These are phyloP conservation scores for Euryodendron excelsum DNA, from an alignment of 148 eudicot genomes.

Conservation along the genomic window DNA sequence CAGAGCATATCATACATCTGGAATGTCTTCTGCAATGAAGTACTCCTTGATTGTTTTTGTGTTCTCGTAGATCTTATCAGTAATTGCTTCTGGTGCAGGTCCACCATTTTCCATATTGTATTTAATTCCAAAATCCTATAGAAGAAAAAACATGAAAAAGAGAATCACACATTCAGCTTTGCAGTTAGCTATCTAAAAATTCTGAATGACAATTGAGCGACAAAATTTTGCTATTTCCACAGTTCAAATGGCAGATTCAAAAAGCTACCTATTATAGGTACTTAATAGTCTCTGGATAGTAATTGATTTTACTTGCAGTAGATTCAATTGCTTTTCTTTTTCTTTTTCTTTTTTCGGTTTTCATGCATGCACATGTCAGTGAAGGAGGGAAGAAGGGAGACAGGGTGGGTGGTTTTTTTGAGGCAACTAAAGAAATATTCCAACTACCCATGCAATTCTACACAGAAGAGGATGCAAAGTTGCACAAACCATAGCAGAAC, in stretches of 20 bases:
- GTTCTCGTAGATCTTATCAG: slow-evolving; percentile 80
- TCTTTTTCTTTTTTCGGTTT: not conserved
- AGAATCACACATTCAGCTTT: not conserved
- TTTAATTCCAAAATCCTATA: slow-evolving; percentile 95
- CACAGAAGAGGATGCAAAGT: no score
- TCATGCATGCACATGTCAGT: no score
- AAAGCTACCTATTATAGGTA: not conserved
- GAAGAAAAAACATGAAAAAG: slow-evolving; percentile 2
- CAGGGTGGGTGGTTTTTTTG: no score
- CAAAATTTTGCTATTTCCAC: not conserved
- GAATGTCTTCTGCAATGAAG: slow-evolving; percentile 77
- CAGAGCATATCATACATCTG: slow-evolving; percentile 57
- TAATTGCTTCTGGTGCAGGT: slow-evolving; percentile 94
- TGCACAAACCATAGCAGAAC: not conserved
- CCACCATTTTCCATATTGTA: slow-evolving; percentile 99
- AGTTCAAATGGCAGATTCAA: not conserved
- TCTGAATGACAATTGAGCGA: not conserved
- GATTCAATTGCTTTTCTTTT: not conserved
- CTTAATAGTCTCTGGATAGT: not conserved
- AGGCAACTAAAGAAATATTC: no score
- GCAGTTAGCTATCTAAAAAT: not conserved
- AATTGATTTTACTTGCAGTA: not conserved
- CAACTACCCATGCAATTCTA: no score
- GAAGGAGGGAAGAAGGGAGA: no score
- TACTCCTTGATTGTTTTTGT: slow-evolving; percentile 94